phyloP scores from a whole-genome alignment of 139 green algal species.

The Limnomonas spitsbergensis region DNA sequence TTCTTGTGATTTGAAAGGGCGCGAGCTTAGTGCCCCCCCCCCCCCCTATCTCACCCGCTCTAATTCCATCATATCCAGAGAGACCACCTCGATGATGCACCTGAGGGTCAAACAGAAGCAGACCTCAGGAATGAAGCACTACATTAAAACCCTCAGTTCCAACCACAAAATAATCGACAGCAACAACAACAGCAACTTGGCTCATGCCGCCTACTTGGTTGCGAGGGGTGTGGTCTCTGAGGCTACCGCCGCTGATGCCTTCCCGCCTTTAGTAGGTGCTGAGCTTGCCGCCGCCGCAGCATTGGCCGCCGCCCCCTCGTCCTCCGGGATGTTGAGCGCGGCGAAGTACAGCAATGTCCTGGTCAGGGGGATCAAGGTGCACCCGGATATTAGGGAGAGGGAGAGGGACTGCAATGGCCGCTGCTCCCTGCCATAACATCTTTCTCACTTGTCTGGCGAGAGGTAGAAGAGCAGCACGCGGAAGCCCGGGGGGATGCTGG shows the following conservation, averaged over 20 bases:
- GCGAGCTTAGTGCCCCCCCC: no score
- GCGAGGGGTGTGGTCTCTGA: no score
- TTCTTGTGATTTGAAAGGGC: no score
- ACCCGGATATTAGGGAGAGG: no score
- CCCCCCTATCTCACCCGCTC: not conserved
- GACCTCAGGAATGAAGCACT: not conserved
- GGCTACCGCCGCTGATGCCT: no score
- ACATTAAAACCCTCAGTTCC: no score
- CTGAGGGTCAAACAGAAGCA: not conserved
- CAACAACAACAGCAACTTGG: no score
- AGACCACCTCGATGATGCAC: conserved; percentile 5
- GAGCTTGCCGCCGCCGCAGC: not conserved
- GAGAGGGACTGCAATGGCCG: no score
- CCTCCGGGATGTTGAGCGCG: conserved; percentile 22
- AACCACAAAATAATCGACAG: no score
- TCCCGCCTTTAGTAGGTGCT: not conserved
- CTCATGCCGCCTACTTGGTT: no score
- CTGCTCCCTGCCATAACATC: no score
- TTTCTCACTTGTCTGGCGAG: conserved; percentile 22
- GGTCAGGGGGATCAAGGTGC: no score
- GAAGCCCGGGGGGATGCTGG: conserved; percentile 12
- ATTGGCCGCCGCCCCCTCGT: not conserved
- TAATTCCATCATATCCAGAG: not conserved
- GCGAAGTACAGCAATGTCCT: conserved; percentile 16
- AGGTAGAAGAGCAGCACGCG: conserved; percentile 27